Evolutionary conservation across 164 flowering plant species (phyloP).

Genomic region (Vitis cinerea): DNA sequence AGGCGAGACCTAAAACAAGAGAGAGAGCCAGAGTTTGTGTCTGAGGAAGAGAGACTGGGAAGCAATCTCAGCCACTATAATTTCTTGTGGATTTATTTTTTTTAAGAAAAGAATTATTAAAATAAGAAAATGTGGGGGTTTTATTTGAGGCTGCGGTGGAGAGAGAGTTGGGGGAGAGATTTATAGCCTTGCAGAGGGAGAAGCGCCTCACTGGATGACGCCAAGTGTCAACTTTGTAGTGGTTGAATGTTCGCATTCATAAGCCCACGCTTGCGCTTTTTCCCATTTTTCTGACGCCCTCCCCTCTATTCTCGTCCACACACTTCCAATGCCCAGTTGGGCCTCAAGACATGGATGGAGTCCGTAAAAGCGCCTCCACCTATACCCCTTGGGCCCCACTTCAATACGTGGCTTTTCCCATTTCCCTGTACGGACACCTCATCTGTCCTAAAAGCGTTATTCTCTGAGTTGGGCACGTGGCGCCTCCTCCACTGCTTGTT

Average conservation of each 20-base stretch:
- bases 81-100: conserved; percentile 28
- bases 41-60: background rate
- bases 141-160: conserved; percentile 48
- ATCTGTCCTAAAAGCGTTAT: too few relatives aligned
- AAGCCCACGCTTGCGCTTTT: conserved; percentile 26
- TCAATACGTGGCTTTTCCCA: conserved; percentile 3
- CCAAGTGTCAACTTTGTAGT: conserved; percentile 31
- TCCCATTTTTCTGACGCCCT: background rate
- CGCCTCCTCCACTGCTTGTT: too few relatives aligned
- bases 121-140: conserved; percentile 9
- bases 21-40: background rate
- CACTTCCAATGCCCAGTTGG: background rate
- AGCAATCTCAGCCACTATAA: conserved; percentile 64
- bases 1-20: conserved; percentile 12
- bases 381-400: conserved; percentile 8
- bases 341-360: conserved; percentile 7
- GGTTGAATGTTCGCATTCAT: conserved; percentile 10
- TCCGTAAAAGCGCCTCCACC: conserved; percentile 21
- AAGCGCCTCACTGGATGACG: conserved; percentile 10
- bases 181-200: background rate
- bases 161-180: conserved; percentile 5
- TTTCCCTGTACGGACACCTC: too few relatives aligned
- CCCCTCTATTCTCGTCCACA: conserved; percentile 26
- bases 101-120: conserved; percentile 8
- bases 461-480: too few relatives aligned